Evolutionary conservation across 2,329 filamentous ascomycete genomes (phyloP).

Genomic region (Mycogone perniciosa): DNA sequence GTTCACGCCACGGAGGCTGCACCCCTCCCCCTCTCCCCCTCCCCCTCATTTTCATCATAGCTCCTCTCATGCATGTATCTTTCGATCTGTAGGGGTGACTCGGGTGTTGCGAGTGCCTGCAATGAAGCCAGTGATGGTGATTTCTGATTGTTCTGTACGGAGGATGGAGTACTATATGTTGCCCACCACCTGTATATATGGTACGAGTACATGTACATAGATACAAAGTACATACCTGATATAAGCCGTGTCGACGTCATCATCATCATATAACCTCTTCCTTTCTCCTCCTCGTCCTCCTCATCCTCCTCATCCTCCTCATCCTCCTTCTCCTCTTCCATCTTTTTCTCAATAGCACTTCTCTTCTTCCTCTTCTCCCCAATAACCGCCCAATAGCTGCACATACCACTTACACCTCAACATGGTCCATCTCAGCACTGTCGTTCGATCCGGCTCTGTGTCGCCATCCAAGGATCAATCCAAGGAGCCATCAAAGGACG

Average conservation of each 20-base stretch:
- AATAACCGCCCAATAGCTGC: background rate
- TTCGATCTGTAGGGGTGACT: no score
- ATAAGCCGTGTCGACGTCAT: background rate
- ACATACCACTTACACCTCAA: constrained; percentile 17
- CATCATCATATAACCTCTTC: background rate
- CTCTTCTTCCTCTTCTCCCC: background rate
- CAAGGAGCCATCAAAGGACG: background rate
- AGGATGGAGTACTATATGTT: no score
- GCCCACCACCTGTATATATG: no score
- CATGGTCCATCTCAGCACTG: constrained; percentile 48
- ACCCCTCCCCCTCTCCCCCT: no score
- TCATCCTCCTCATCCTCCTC: background rate
- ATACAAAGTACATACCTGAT: no score
- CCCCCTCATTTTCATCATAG: no score
- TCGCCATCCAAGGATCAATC: background rate
- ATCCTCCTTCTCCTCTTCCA: background rate
- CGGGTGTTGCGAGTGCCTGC: no score
- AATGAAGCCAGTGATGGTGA: no score
- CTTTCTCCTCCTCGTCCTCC: background rate
- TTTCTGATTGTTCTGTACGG: no score
- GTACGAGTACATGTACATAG: no score
- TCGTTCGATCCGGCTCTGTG: constrained; percentile 29
- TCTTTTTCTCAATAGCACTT: background rate
- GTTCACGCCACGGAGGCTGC: no score
- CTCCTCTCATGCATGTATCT: no score